A percentile compares a stretch with the other conserved stretches of the same genome.
phyloP scores from a whole-genome alignment of 2,329 filamentous ascomycete genomes.

The Colletotrichum sp. region DNA sequence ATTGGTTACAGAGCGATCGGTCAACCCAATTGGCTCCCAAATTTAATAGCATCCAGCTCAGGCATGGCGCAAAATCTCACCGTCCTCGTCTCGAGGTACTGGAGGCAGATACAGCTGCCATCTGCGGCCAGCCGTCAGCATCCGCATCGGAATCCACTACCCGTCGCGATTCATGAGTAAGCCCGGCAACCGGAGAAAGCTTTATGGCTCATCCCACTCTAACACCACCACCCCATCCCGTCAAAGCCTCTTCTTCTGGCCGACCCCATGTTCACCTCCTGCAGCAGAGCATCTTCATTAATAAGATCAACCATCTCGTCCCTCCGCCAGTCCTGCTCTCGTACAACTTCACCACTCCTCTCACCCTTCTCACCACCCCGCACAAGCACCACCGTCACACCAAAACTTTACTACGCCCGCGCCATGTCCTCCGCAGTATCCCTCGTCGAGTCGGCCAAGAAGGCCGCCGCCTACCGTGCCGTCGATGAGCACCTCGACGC shows the following conservation, averaged over 20 bases:
- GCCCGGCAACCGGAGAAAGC: neutral
- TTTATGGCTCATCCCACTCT: conserved; percentile 18
- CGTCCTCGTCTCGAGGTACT: neutral
- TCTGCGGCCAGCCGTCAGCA: neutral
- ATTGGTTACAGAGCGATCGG: neutral
- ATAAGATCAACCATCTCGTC: conserved; percentile 8
- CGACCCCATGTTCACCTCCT: conserved; percentile 4
- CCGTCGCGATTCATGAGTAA: conserved; percentile 14
- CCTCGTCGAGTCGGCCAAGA: conserved; percentile 75
- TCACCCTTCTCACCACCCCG: neutral
- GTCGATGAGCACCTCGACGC: conserved; percentile 74
- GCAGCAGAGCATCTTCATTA: neutral
- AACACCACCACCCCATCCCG: conserved; percentile 9
- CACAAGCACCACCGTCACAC: neutral
- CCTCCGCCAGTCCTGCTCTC: neutral
- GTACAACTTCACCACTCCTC: neutral
- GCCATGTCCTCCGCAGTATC: conserved; percentile 41
- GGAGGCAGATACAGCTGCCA: neutral
- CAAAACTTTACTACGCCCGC: conserved; percentile 20
- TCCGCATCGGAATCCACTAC: neutral
- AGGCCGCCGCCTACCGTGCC: conserved; percentile 74
- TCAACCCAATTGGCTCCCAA: neutral
- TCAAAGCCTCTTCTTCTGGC: neutral
- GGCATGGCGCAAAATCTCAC: neutral
- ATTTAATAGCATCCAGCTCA: neutral